Conservation (phyloP, 148 eudicot species). For the Cornus florida region DNA sequence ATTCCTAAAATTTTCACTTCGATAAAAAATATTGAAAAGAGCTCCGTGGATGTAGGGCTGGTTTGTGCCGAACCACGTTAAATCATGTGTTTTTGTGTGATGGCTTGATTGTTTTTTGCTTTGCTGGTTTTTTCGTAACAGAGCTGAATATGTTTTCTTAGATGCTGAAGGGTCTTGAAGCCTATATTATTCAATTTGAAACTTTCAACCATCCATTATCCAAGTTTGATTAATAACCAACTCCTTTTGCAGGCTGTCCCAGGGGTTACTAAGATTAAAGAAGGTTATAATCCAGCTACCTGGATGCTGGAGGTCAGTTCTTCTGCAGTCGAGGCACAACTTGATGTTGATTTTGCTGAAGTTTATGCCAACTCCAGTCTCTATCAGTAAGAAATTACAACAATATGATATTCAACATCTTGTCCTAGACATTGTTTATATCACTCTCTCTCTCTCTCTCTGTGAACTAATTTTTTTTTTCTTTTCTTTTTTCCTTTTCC, state of each 20-base stretch:
- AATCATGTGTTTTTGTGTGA: no score
- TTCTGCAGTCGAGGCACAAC: conserved; percentile 15
- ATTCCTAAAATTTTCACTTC: neutral
- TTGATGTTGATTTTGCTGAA: conserved; percentile 19
- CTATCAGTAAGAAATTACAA: conserved; percentile 6
- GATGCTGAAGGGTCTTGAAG: neutral
- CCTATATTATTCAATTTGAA: neutral
- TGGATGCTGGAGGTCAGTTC: conserved; percentile 24
- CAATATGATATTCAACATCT: neutral
- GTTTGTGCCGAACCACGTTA: no score
- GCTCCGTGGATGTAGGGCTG: no score
- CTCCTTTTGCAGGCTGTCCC: conserved; percentile 28
- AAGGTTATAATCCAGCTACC: conserved; percentile 24
- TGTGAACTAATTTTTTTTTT: neutral
- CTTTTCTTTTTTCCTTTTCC: neutral
- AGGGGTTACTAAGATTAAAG: conserved; percentile 30
- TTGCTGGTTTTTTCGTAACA: neutral
- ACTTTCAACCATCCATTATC: neutral
- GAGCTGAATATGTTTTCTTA: neutral
- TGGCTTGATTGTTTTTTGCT: no score
- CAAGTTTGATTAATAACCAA: neutral
- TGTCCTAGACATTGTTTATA: neutral
- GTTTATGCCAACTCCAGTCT: conserved; percentile 20
- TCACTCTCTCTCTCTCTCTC: neutral
- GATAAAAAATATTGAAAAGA: no score